Conservation (phyloP, 495 filamentous ascomycete species). For the Trichocladium uniseriatum region DNA sequence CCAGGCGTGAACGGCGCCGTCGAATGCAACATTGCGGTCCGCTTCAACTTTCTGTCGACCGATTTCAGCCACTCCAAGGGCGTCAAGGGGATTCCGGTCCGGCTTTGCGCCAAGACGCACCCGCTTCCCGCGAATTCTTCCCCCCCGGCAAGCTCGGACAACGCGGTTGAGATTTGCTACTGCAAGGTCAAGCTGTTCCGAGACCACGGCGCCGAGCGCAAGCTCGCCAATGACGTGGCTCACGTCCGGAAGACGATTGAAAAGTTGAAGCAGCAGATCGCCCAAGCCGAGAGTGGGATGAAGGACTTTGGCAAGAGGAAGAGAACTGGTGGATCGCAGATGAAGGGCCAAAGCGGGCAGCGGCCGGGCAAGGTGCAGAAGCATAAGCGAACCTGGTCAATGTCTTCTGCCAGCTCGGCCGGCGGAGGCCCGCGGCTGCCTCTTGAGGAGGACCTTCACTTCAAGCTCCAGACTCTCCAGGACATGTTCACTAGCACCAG, state of each 20-base stretch:
- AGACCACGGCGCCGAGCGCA: conserved; percentile 92
- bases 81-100: conserved; percentile 89
- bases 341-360: conserved; percentile 42
- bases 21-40: conserved; percentile 75
- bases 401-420: conserved; percentile 74
- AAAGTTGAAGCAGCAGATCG: conserved; percentile 84
- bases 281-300: conserved; percentile 78
- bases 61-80: conserved; percentile 98
- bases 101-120: conserved; percentile 86
- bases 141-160: conserved; percentile 26
- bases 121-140: conserved; percentile 40
- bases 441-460: conserved; percentile 79
- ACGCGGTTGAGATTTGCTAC: conserved; percentile 64
- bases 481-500: conserved; percentile 95
- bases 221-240: conserved; percentile 85
- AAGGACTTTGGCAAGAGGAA: conserved; percentile 87
- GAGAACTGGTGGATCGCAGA: conserved; percentile 49
- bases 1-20: conserved; percentile 50
- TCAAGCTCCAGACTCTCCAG: conserved; percentile 73
- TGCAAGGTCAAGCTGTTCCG: conserved; percentile 96
- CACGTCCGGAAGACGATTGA: conserved; percentile 92
- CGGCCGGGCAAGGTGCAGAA: conserved; percentile 70
- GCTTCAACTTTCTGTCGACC: conserved; percentile 96
- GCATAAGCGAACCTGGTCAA: conserved; percentile 92
- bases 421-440: conserved; percentile 49